These are phyloP conservation scores for Geoglossum cookeanum DNA, from an alignment of 2,329 filamentous ascomycete genomes.

Conservation along the genomic window DNA sequence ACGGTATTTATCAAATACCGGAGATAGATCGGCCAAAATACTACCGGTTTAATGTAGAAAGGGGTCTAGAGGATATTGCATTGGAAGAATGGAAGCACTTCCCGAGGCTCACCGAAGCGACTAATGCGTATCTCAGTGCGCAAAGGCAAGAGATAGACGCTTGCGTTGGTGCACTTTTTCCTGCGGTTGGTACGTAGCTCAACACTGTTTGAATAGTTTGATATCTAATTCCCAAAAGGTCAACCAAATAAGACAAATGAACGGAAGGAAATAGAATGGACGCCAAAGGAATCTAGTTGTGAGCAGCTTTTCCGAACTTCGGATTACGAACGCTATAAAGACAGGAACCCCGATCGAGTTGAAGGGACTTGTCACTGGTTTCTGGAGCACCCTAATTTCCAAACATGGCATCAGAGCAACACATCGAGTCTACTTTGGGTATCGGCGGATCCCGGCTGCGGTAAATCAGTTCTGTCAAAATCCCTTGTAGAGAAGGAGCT, in stretches of 20 bases:
- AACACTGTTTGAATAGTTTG: neutral
- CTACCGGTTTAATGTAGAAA: too few species aligned
- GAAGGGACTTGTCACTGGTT: conserved; percentile 19
- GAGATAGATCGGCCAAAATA: too few species aligned
- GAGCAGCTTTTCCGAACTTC: conserved; percentile 13
- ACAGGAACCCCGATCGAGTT: conserved; percentile 16
- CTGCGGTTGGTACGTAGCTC: neutral
- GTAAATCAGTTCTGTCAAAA: conserved; percentile 22
- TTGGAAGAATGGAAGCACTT: too few species aligned
- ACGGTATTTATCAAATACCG: too few species aligned
- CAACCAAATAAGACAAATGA: neutral
- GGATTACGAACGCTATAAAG: conserved; percentile 16
- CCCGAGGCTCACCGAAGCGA: too few species aligned
- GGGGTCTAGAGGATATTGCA: too few species aligned
- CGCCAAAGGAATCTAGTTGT: neutral
- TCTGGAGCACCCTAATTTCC: conserved; percentile 14
- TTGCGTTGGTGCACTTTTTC: neutral
- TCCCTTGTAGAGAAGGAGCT: conserved; percentile 16
- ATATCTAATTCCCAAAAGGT: neutral
- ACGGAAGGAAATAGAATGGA: neutral
- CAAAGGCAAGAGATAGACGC: too few species aligned
- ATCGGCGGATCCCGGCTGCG: conserved; percentile 24
- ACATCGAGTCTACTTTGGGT: conserved; percentile 19
- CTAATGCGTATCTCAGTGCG: too few species aligned
- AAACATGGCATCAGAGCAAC: conserved; percentile 12